Evolutionary conservation across 805 yeast genomes (phyloP).

Genomic region (Saccharomyces eubayanus): DNA sequence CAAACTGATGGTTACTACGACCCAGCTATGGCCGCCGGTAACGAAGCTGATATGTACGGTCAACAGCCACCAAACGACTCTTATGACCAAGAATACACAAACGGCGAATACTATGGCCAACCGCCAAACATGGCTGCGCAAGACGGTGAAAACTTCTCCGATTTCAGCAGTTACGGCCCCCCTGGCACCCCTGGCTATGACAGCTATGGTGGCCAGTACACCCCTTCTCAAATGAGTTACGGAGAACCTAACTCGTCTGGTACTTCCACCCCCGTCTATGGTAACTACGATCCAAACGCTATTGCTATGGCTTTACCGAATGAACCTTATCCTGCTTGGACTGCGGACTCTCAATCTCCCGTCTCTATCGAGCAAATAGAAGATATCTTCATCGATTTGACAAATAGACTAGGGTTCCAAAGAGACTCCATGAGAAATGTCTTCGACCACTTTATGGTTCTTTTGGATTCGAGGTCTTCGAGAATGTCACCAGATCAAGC

Average conservation of each 20-base stretch:
- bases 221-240: constrained; percentile 82
- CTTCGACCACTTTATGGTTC: constrained; percentile 81
- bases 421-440: constrained; percentile 89
- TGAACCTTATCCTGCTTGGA: constrained; percentile 99
- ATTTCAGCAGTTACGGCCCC: constrained; percentile 54
- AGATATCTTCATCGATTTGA: constrained; percentile 74
- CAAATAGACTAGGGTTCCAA: constrained; percentile 82
- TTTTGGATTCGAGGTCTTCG: constrained; percentile 74
- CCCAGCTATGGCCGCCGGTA: constrained; percentile 26
- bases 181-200: constrained; percentile 48
- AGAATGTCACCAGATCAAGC: constrained; percentile 90
- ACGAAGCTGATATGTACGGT: constrained; percentile 2
- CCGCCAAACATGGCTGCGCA: constrained; percentile 31
- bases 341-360: constrained; percentile 89
- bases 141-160: constrained; percentile 59
- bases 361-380: constrained; percentile 77
- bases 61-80: constrained; percentile 15
- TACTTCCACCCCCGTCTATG: constrained; percentile 89
- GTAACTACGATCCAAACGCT: constrained; percentile 57
- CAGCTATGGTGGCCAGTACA: constrained; percentile 47
- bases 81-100: constrained; percentile 4
- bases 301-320: constrained; percentile 65
- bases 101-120: constrained; percentile 29
- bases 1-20: constrained; percentile 32
- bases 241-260: constrained; percentile 82